Evolutionary conservation across 2,329 filamentous ascomycete genomes (phyloP), one percentile per base, ranked within the genome.

Genomic region (Fusarium keratoplasticum): DNA sequence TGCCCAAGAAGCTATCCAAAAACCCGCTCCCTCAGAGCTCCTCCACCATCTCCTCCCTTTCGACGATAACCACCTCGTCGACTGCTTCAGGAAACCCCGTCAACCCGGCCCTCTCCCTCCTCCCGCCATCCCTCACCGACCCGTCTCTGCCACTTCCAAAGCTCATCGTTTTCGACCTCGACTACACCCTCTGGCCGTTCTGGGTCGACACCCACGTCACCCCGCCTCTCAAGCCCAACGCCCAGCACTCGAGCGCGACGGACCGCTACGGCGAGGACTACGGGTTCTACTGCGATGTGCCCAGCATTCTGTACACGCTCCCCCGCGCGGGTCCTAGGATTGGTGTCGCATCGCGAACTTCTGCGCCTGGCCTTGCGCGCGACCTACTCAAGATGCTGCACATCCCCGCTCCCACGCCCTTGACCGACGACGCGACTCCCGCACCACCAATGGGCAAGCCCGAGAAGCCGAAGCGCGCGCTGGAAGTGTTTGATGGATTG

Each of bases 121-220:
- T 82, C 22, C 87, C 87, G 6, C 36, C 80, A 25, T 85, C 86
- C 75, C 85, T 90, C 40, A 78, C 81, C 74, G 87, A 89, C 82
- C 83, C 90, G 47, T 61, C 76, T 16, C 89, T 91, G 0, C 94
- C 95, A 0, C 89, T 98, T 2, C 95, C 95, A 0, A 91, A 92
- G 71, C 88, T 98, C 76, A 89, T 98, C 77, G 94, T 96, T 73
- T 98, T 98, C 85, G 96, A 98, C 82, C 90, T 98, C 72, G 96
- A 98, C 87, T 98, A 98, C 87, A 98, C 96, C 0, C 88, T 98
- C n/a, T 98, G 96, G 96, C 95, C 95, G 6, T 98, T 98, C 84
- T 98, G 96, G 96, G 92, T 97, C 2, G 96, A 98, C 86, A 98
- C 95, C 5, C 95, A 98, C 83, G 93, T 96, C 77, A 90, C 91